Conservation (phyloP, 495 filamentous ascomycete genomes). For the Aspergillus ellipticus region DNA sequence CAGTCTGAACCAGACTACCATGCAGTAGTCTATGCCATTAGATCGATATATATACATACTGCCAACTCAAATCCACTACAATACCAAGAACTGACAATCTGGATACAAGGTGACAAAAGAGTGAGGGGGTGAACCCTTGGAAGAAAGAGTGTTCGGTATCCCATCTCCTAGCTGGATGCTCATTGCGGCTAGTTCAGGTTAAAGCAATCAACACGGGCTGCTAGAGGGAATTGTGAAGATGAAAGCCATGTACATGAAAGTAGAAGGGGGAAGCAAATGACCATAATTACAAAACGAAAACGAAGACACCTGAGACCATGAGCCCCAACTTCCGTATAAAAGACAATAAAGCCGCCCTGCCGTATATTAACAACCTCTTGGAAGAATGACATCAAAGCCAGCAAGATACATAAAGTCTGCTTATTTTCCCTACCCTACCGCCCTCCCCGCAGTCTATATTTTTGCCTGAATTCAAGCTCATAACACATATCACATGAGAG, state of each 20-base stretch:
- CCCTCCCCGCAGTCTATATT: background rate
- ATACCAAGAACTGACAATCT: background rate
- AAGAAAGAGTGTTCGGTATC: background rate
- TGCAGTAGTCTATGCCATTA: background rate
- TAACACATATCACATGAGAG: conserved; percentile 16
- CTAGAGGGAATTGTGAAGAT: background rate
- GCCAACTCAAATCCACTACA: background rate
- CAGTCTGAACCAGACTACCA: too few relatives aligned
- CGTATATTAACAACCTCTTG: background rate
- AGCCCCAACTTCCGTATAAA: background rate
- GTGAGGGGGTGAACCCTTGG: background rate
- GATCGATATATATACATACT: background rate
- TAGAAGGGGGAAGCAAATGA: background rate
- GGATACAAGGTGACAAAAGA: background rate
- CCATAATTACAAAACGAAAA: background rate
- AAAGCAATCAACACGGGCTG: background rate
- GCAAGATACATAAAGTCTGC: background rate
- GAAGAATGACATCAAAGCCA: background rate
- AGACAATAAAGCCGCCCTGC: background rate
- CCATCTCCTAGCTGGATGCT: background rate
- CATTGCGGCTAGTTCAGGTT: background rate
- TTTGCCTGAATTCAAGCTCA: conserved; percentile 3
- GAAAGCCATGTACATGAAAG: background rate
- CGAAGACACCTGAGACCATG: background rate
- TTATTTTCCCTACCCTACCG: background rate